Percentiles rank a stretch among this genome's conserved stretches.
These are phyloP conservation scores for Hansenula sp. DNA, from an alignment of 1,139 yeast genomes.

Conservation along the genomic window DNA sequence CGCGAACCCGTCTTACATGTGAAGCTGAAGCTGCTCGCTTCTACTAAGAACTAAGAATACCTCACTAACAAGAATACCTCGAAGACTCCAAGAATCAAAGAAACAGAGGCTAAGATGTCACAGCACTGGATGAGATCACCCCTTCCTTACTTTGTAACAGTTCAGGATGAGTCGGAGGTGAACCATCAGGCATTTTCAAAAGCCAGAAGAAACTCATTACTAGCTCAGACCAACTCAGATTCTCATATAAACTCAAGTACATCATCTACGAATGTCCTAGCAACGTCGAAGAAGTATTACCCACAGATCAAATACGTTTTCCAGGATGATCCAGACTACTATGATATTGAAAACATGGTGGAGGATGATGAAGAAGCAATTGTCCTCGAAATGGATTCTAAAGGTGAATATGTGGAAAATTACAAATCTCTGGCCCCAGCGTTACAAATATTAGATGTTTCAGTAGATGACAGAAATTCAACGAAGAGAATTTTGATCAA, in stretches of 20 bases:
- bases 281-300: slow-evolving; percentile 10
- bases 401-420: slow-evolving; percentile 19
- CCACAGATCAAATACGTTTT: slow-evolving; percentile 23
- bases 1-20: neutral
- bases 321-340: slow-evolving; percentile 25
- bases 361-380: slow-evolving; percentile 28
- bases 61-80: too few species aligned
- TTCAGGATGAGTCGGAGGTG: slow-evolving; percentile 11
- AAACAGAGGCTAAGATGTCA: slow-evolving; percentile 4
- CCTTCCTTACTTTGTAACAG: slow-evolving; percentile 19
- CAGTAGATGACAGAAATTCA: slow-evolving; percentile 17
- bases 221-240: slow-evolving; percentile 4
- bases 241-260: neutral
- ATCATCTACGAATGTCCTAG: slow-evolving; percentile 3
- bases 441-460: slow-evolving; percentile 22
- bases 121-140: slow-evolving; percentile 18
- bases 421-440: slow-evolving; percentile 27
- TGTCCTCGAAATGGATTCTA: slow-evolving; percentile 26
- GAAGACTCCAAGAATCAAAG: too few species aligned
- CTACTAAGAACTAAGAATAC: too few species aligned
- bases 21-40: too few species aligned
- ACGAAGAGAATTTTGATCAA: slow-evolving; percentile 26
- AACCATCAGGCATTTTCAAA: neutral
- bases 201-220: neutral
- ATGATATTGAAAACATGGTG: slow-evolving; percentile 11